phyloP scores from a whole-genome alignment of 2,329 filamentous ascomycete genomes.

The Venturia carpophila region DNA sequence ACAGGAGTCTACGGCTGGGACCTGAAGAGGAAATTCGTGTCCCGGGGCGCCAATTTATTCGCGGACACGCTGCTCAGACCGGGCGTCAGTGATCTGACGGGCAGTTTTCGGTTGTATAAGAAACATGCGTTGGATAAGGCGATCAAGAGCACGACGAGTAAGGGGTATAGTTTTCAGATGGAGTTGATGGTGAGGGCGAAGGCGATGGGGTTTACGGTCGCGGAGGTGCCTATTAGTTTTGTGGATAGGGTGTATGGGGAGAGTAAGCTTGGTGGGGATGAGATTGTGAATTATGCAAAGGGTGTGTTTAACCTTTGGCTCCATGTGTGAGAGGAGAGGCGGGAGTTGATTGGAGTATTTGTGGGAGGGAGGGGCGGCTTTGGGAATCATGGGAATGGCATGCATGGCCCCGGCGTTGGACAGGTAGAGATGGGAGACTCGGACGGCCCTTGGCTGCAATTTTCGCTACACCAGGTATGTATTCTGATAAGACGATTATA shows the following conservation, averaged over 20 bases:
- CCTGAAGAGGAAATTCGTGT: conserved; percentile 68
- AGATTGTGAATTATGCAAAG: conserved; percentile 95
- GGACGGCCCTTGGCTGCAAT: background rate
- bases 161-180: conserved; percentile 99
- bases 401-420: conserved; percentile 6
- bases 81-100: conserved; percentile 91
- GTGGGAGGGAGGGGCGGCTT: background rate
- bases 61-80: conserved; percentile 90
- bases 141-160: conserved; percentile 83
- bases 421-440: background rate
- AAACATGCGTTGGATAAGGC: conserved; percentile 57
- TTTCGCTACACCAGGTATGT: background rate
- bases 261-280: conserved; percentile 85
- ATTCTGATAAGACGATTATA: background rate
- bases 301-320: conserved; percentile 43
- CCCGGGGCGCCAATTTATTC: conserved; percentile 77
- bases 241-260: conserved; percentile 94
- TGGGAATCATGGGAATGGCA: background rate
- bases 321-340: conserved; percentile 32
- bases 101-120: conserved; percentile 93
- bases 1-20: conserved; percentile 80
- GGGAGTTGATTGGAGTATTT: background rate
- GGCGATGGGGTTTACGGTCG: conserved; percentile 87
- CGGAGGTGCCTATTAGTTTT: conserved; percentile 93
- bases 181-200: conserved; percentile 98